These are phyloP conservation scores for Pseudotsuga menziesii DNA, from an alignment of 75 land plant genomes.

Conservation along the genomic window DNA sequence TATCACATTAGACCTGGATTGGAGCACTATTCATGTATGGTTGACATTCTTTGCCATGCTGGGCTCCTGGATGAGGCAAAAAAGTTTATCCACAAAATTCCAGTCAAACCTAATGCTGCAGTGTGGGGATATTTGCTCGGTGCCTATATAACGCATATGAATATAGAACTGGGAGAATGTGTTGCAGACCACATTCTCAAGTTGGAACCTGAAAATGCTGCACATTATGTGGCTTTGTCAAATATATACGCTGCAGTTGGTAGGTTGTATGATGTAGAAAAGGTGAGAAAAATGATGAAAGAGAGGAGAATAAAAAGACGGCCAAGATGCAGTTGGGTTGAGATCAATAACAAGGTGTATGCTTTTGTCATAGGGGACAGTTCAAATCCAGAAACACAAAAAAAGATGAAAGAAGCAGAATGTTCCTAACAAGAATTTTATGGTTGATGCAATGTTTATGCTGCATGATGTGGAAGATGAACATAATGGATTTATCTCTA, in stretches of 20 bases:
- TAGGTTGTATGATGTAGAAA: conserved; percentile 10
- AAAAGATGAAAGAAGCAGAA: neutral
- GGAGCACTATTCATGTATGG: conserved; percentile 15
- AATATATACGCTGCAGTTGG: conserved; percentile 19
- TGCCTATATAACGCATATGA: conserved; percentile 11
- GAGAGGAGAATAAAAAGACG: conserved; percentile 3
- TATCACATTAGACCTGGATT: conserved; percentile 8
- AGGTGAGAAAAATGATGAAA: conserved; percentile 9
- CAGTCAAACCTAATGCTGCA: neutral
- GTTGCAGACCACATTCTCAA: conserved; percentile 16
- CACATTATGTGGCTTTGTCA: conserved; percentile 13
- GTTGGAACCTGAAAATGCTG: conserved; percentile 14
- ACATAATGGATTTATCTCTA: no score
- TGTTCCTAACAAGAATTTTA: no score
- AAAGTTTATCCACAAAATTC: conserved; percentile 6
- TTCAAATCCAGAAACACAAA: neutral
- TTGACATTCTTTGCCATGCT: conserved; percentile 16
- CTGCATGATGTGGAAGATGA: neutral
- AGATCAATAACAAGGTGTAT: conserved; percentile 10
- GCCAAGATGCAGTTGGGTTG: conserved; percentile 16
- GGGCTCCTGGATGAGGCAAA: conserved; percentile 6
- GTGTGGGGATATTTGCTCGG: conserved; percentile 24
- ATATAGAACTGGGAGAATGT: conserved; percentile 13
- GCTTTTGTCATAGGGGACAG: conserved; percentile 8
- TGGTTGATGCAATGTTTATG: neutral